Evolutionary conservation across 2,329 filamentous ascomycete genomes (phyloP), one percentile per base, ranked within the genome.

Genomic region (Sclerotinia borealis): DNA sequence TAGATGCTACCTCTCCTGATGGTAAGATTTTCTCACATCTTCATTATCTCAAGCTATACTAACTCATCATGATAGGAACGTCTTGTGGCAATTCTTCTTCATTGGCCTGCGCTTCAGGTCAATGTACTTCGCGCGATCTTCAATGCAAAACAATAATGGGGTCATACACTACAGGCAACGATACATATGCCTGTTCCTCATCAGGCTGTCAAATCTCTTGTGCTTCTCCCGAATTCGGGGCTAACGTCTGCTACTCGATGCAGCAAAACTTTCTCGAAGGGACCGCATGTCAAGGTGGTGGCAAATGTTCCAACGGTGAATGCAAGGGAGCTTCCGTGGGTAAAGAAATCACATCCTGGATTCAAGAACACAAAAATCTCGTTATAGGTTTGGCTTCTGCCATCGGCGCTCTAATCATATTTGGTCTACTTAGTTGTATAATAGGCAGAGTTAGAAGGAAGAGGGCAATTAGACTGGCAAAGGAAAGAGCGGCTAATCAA

Each of bases 191-290:
- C 11, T 99, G 95, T 77, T 85, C 88, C 68, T 80, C 79, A 61
- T 81, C 82, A 41, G 87, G 86, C 56, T 99, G 95, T 77, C 81
- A 84, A 67, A 79, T 98, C 58, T 87, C 86, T 55, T 99, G 95
- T 76, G 73, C 73, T 13, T 89, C 88, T 29, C 86, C 91, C 5
- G 79, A 85, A 63, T 87, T 93, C 64, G 85, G 85, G 9, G 67
- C 79, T 7, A 83, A 84, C 64, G 80, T 83, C 9, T 96, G 92
- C 76, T 87, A 89, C 65, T 83, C 83, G 27, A 84, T 96, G 78
- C 88, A 91, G 74, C 92, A 97, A 74, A 95, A 96, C 77, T 98
- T 96, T 77, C 80, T 98, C 36, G 95, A 99, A 73, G 95, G 95
- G 22, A 98, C 95, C 1, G 79, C 84, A 1, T 99, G 95, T 74